These are phyloP conservation scores for Helotiales sp. DNA, from an alignment of 2,329 filamentous ascomycete species.

Conservation along the genomic window DNA sequence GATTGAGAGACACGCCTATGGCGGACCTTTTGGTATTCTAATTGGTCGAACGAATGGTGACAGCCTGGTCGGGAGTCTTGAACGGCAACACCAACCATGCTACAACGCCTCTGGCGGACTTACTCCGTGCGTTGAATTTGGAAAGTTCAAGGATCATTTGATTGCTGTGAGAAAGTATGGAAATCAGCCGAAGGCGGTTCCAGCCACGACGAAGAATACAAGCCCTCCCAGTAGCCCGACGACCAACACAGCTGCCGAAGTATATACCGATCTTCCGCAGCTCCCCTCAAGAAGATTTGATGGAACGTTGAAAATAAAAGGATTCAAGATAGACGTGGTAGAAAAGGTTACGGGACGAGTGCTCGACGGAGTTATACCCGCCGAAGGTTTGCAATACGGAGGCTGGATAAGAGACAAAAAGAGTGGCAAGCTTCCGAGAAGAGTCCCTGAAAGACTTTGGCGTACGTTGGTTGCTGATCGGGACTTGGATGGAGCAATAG, in stretches of 20 bases:
- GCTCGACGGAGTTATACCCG: slow-evolving; percentile 11
- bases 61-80: slow-evolving; percentile 20
- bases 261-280: not conserved
- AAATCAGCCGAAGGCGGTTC: not conserved
- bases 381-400: slow-evolving; percentile 8
- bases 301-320: slow-evolving; percentile 11
- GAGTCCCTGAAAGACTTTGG: slow-evolving; percentile 17
- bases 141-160: not conserved
- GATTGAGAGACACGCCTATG: slow-evolving; percentile 18
- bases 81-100: slow-evolving; percentile 6
- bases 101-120: slow-evolving; percentile 13
- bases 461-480: slow-evolving; percentile 23
- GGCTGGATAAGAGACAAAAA: slow-evolving; percentile 5
- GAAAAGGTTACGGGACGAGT: not conserved
- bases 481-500: slow-evolving; percentile 14
- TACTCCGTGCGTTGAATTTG: not conserved
- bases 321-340: slow-evolving; percentile 10
- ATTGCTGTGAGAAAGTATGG: too few relatives aligned
- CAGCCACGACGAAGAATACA: too few relatives aligned
- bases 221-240: not conserved
- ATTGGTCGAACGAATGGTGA: slow-evolving; percentile 20
- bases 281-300: not conserved
- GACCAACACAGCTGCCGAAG: not conserved
- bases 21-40: slow-evolving; percentile 2
- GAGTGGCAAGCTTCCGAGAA: not conserved